Base-by-base conservation (phyloP, 495 filamentous ascomycete genomes). In the Neurospora sp. region DNA sequence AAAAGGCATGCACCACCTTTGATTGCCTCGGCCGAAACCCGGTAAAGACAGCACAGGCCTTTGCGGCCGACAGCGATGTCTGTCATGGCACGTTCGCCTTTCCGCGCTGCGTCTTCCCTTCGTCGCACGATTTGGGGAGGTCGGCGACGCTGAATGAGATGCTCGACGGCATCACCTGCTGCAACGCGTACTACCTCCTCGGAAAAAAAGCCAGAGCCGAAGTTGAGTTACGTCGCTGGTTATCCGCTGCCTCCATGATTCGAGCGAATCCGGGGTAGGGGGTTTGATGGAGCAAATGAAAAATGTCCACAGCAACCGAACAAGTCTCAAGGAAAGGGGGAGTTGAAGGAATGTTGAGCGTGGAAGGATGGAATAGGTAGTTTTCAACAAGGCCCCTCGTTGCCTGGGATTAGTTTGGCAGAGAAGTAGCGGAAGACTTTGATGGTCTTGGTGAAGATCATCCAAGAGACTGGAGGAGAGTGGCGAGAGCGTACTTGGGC, bases 351-450 rank as follows among this genome's bases (percentile, higher is more conserved):
- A 35, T 35, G 20, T 14, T 14, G 11, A 27, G 20, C n/a, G 48
- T 59, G 48, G 48, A 59, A 27, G 20, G 42, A 46, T 46, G 11
- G 20, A 27, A 27, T 27, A 3, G 27, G 27, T 0, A 46, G 12
- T 59, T 46, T 59, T 27, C 46, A 27, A 53, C 46, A 53, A 53
- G 46, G 20, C 10, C 46, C 20, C 9, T 61, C 12, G 53, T 61
- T 35, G 53, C 14, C 53, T 16, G 27, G 35, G 35, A 35, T 35
- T n/a, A n/a, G n/a, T n/a, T 37, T 37, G 35, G 35, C 35, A 37
- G 82, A 79, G 78, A 88, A 89, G 75, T 91, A 86, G 3, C 85
- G 83, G 22, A 86, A 78, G n/a, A 89, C 78, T 82, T 91, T 91
- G 79, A 90, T 78, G n/a, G 83, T 81, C 80, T 91, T 91, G 70